Conservation (phyloP, 495 filamentous ascomycete genomes). For the Emericellopsis terricola region DNA sequence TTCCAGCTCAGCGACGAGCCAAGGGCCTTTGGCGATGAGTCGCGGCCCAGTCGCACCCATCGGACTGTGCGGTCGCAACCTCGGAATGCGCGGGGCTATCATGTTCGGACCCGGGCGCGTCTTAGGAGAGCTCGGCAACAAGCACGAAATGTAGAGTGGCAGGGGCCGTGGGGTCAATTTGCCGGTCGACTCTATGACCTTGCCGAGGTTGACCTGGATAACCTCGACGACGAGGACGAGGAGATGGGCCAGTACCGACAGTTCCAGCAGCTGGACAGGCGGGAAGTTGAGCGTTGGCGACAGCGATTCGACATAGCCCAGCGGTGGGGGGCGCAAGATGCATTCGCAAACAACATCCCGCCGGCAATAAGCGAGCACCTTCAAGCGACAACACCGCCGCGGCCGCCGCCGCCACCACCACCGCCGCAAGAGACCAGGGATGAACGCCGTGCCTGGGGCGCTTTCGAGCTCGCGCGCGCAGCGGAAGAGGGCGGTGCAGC, state of each 20-base stretch:
- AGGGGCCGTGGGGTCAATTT: constrained; percentile 35
- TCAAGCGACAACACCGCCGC: constrained; percentile 10
- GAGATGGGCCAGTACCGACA: constrained; percentile 26
- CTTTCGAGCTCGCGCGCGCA: constrained; percentile 66
- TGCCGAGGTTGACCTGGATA: constrained; percentile 70
- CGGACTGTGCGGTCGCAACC: background rate
- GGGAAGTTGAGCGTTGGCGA: constrained; percentile 58
- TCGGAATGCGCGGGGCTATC: constrained; percentile 1
- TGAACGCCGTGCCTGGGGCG: constrained; percentile 75
- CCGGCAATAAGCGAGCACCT: constrained; percentile 10
- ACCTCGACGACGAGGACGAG: constrained; percentile 63
- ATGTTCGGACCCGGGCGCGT: constrained; percentile 25
- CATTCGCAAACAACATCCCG: constrained; percentile 44
- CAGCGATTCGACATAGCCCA: constrained; percentile 64
- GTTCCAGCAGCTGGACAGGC: constrained; percentile 37
- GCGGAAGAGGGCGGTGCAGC: constrained; percentile 32
- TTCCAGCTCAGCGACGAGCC: constrained; percentile 28
- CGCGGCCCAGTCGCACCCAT: constrained; percentile 2
- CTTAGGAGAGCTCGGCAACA: constrained; percentile 26
- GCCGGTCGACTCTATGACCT: constrained; percentile 29
- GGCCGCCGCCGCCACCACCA: constrained; percentile 8
- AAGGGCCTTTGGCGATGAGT: constrained; percentile 4
- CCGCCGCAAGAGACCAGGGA: constrained; percentile 54
- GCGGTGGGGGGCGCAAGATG: constrained; percentile 46
- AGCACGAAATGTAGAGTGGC: constrained; percentile 32